Evolutionary conservation across 495 filamentous ascomycete species (phyloP), one percentile per base, ranked within the genome.

Genomic region (Trypethelium eluteriae): DNA sequence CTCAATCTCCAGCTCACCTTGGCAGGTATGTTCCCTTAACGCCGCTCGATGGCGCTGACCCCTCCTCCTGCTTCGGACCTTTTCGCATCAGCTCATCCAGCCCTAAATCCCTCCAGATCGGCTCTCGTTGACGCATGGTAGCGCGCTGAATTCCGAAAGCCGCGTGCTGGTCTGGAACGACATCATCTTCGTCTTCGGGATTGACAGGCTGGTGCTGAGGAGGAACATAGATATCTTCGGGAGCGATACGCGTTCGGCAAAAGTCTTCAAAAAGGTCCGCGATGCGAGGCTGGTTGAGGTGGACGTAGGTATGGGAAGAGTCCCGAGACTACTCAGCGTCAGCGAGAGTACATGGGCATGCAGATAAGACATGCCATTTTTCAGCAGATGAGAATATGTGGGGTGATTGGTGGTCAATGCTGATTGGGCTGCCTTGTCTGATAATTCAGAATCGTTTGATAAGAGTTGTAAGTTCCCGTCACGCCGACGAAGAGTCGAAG

Each of bases 81-180:
- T 80, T 79, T 46, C 77, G 79, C 80, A 92, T 87, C 68, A 95
- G 78, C 64, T 86, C 86, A 50, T 83, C 81, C 39, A 97, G 76
- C 1, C 92, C 91, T 12, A 96, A 73, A 79, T 97, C 94, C 72
- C 89, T 87, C 94, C 93, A 97, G 3, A 87, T 86, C 2, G 86
- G 79, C 78, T 93, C 92, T 63, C 82, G 79, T 78, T 89, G 86
- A 25, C 56, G 64, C 78, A 88, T 85, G 69, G 86, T 96, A 0
- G 93, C 94, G 70, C 92, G 85, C 71, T 88, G 84, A 71, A 98
- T 97, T 2, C 94, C 94, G 78, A 96, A 98, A 5, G 94, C 94
- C 1, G 94, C 93, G 76, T 98, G 94, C 80, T 96, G 92, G 72
- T 98, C 92, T 0, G 94, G 94, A 11, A 98, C 93, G 3, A 98